Conservation (phyloP, 2,329 filamentous ascomycete species). For the Epicoccum nigrum region DNA sequence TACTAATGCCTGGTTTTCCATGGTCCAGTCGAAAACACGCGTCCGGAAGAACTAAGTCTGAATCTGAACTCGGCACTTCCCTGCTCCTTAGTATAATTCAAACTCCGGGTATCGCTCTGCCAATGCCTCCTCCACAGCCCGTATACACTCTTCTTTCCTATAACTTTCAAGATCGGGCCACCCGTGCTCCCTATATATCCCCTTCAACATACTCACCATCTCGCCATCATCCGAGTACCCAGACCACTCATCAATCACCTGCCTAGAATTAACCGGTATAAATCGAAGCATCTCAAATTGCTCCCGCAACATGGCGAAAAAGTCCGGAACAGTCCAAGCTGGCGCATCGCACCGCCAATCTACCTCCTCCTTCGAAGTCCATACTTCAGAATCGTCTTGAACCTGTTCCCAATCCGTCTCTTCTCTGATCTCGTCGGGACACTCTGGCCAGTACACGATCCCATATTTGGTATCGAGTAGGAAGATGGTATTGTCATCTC, state of each 20-base stretch:
- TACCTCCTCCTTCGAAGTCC: conserved; percentile 1
- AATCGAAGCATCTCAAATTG: not conserved
- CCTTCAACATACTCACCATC: not conserved
- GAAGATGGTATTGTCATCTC: conserved; percentile 1
- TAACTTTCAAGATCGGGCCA: too few relatives aligned
- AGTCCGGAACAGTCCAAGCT: conserved; percentile 14
- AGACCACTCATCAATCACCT: not conserved
- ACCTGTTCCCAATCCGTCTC: not conserved
- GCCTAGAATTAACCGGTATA: not conserved
- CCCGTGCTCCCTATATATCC: not conserved
- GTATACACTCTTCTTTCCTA: too few relatives aligned
- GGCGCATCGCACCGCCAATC: conserved; percentile 11
- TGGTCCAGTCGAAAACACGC: too few relatives aligned
- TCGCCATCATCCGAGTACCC: not conserved
- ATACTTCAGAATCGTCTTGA: conserved; percentile 8
- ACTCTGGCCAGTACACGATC: conserved; percentile 11
- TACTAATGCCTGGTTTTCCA: too few relatives aligned
- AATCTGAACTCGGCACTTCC: too few relatives aligned
- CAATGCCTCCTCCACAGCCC: too few relatives aligned
- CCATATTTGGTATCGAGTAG: conserved; percentile 15
- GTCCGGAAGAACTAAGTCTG: too few relatives aligned
- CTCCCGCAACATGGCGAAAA: conserved; percentile 12
- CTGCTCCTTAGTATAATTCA: too few relatives aligned
- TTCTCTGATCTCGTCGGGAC: not conserved
- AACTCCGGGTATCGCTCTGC: too few relatives aligned